Evolutionary conservation across 495 filamentous ascomycete genomes (phyloP).

Genomic region (Xylaria flabelliformis): DNA sequence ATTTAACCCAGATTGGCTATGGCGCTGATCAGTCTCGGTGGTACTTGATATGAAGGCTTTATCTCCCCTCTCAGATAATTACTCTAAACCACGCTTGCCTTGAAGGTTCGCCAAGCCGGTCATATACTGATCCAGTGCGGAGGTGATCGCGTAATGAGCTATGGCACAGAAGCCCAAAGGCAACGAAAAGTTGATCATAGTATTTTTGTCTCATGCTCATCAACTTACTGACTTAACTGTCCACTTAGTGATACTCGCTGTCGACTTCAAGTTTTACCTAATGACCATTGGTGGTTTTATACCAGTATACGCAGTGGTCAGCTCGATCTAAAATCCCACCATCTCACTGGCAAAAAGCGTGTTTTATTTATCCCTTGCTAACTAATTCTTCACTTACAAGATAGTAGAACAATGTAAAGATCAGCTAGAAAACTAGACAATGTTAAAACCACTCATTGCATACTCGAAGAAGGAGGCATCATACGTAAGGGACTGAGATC

Average conservation of each 20-base stretch:
- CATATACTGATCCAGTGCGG: background rate
- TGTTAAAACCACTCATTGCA: background rate
- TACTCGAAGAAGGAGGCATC: background rate
- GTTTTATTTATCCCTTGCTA: background rate
- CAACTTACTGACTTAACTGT: too few relatives aligned
- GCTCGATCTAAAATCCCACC: background rate
- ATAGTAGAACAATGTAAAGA: background rate
- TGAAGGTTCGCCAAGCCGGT: background rate
- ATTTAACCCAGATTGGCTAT: slow-evolving; percentile 16
- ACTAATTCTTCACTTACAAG: background rate
- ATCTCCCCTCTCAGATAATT: background rate
- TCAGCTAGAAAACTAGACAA: background rate
- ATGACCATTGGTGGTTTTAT: background rate
- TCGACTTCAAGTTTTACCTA: background rate
- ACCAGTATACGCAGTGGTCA: background rate
- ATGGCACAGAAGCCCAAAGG: background rate
- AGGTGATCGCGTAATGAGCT: background rate
- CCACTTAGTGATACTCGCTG: background rate
- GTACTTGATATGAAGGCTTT: background rate
- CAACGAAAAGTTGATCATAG: background rate
- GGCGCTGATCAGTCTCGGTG: slow-evolving; percentile 21
- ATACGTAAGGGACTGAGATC: background rate
- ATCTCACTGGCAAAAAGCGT: background rate
- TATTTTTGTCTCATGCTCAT: background rate
- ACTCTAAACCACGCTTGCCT: slow-evolving; percentile 1